Evolutionary conservation across 129 eudicot genomes (phyloP), one percentile per base, ranked within the genome.

Genomic region (Scalesia atractyloides): DNA sequence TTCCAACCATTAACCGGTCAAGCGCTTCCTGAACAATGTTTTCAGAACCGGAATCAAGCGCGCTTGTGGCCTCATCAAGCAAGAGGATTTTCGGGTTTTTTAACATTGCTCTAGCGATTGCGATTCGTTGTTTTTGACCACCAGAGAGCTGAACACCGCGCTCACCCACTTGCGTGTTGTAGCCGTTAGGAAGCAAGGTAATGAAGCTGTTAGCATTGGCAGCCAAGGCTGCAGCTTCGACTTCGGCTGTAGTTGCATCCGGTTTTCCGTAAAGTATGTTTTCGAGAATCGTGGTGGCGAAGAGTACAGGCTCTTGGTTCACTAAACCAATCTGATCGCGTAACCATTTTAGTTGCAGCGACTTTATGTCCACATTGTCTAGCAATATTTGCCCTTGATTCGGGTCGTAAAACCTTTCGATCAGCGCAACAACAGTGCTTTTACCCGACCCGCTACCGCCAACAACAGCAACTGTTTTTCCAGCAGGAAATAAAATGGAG

Each of bases 391-490:
- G 89, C 13, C 98, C 98, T 36, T 90, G 89, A 80, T 70, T 94
- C 72, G 98, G 98, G 74, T 94, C 98, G 64, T 94, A 94, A 74
- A 94, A 94, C 81, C 98, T 81, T 70, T 90, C 98, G 15, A 90
- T 90, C 56, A 94, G 84, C 43, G 98, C 88, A 18, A 94, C 98
- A 67, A 94, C 96, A 0, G 98, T 94, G 82, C 98, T 94, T 83
- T 93, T 93, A 59, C 98, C 98, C 5, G 98, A 93, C 15, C 98
- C 98, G 73, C 98, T 93, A 64, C 97, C 97, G 70, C 98, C 98
- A 81, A 94, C 98, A 6, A 94, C 97, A 5, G 98, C 98, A 62
- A 94, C 97, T 0, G 97, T 94, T 84, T 94, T 94, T 70, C 98
- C 98, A 14, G 96, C 97, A 3, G 97, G 96, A 70, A 94, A 94